Evolutionary conservation across 305 asterid species (phyloP).

Genomic region (Fraxinus sp.): DNA sequence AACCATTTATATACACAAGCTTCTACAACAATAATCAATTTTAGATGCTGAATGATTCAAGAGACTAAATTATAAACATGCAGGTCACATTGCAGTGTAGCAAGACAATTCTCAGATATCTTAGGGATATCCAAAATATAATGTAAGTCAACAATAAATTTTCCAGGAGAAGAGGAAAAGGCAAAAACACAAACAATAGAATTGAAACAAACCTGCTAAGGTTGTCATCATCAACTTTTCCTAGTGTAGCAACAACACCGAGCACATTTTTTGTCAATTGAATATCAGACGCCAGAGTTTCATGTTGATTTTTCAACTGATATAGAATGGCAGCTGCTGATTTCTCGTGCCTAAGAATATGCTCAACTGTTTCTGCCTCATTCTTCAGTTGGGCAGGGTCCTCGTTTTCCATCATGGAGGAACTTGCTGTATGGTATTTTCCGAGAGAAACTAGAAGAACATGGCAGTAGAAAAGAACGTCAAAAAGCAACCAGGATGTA

Average conservation of each 20-base stretch:
- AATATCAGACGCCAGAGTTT: conserved; percentile 33
- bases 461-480: conserved; percentile 20
- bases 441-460: conserved; percentile 50
- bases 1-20: not conserved
- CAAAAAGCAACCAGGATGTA: conserved; percentile 9
- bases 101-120: not conserved
- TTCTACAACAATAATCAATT: not conserved
- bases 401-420: conserved; percentile 20
- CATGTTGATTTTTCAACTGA: conserved; percentile 41
- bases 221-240: conserved; percentile 57
- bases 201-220: conserved; percentile 62
- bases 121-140: not conserved
- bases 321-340: conserved; percentile 64
- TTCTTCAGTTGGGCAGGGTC: conserved; percentile 28
- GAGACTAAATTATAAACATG: conserved; percentile 1
- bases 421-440: conserved; percentile 36
- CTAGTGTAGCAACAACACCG: conserved; percentile 77
- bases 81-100: not conserved
- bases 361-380: conserved; percentile 43
- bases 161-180: conserved; percentile 4
- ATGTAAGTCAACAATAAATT: conserved; percentile 9
- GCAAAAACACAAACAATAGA: not conserved
- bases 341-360: conserved; percentile 44
- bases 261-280: conserved; percentile 53
- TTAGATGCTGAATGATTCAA: not conserved